phyloP scores from a whole-genome alignment of 2,329 filamentous ascomycete genomes.

The Sarocladium kiliense region DNA sequence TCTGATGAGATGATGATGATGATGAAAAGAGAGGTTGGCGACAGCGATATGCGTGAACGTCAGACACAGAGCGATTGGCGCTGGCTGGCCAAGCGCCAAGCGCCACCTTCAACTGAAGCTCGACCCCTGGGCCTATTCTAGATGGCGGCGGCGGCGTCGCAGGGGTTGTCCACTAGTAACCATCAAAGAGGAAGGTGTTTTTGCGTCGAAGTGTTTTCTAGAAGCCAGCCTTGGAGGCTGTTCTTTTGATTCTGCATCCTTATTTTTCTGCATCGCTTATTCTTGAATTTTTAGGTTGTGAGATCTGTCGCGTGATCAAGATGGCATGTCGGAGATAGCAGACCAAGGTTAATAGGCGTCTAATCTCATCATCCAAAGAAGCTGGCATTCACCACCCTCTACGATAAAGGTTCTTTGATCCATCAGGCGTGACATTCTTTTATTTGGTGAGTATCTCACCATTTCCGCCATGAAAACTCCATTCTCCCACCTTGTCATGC shows the following conservation, averaged over 20 bases:
- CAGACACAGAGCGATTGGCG: neutral
- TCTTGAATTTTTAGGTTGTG: neutral
- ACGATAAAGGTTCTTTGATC: too few species aligned
- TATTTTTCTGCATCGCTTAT: neutral
- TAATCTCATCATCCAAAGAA: too few species aligned
- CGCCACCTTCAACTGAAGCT: neutral
- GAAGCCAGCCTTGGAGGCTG: neutral
- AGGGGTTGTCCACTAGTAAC: neutral
- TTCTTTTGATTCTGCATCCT: neutral
- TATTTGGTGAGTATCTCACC: neutral
- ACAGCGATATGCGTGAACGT: neutral
- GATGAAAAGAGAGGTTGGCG: neutral
- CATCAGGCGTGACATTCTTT: too few species aligned
- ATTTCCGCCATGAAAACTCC: neutral
- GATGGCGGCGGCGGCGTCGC: neutral
- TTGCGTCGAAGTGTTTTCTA: neutral
- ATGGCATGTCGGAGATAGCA: too few species aligned
- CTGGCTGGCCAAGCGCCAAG: neutral
- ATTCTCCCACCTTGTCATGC: neutral
- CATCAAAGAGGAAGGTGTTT: conserved; percentile 4
- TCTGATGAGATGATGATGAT: neutral
- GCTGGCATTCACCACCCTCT: too few species aligned
- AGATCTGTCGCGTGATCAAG: too few species aligned
- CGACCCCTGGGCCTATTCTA: neutral
- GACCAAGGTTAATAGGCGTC: too few species aligned